Conservation (phyloP, 768 basidiomycete species). For the Auricularia heimuer region DNA sequence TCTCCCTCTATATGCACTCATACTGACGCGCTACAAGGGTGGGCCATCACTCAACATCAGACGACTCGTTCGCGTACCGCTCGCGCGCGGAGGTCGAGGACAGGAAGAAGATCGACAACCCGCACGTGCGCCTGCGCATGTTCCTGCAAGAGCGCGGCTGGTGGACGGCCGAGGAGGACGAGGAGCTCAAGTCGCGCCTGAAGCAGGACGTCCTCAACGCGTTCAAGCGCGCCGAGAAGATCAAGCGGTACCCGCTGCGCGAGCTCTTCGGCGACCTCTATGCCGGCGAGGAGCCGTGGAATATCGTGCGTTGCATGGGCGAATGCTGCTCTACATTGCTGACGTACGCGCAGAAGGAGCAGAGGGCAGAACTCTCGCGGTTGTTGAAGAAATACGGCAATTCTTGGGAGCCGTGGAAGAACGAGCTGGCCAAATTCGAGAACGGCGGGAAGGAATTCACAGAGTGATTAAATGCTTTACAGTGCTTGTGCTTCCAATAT, state of each 20-base stretch:
- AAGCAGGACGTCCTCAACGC: slow-evolving; percentile 68
- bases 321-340: no score
- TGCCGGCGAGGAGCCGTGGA: slow-evolving; percentile 76
- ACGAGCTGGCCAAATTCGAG: slow-evolving; percentile 67
- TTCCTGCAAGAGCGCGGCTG: slow-evolving; percentile 77
- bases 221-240: slow-evolving; percentile 66
- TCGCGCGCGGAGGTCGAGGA: slow-evolving; percentile 85
- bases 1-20: background rate
- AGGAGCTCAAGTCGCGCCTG: slow-evolving; percentile 52
- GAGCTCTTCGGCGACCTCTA: slow-evolving; percentile 85
- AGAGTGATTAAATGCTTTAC: background rate
- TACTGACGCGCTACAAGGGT: slow-evolving; percentile 36
- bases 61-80: slow-evolving; percentile 92
- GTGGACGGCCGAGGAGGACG: slow-evolving; percentile 75
- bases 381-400: slow-evolving; percentile 79
- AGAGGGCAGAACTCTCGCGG: slow-evolving; percentile 63
- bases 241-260: slow-evolving; percentile 59
- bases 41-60: slow-evolving; percentile 92
- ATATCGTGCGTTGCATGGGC: slow-evolving; percentile 44
- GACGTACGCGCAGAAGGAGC: slow-evolving; percentile 50
- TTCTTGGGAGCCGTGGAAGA: slow-evolving; percentile 80
- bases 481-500: no score
- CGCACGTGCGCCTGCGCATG: slow-evolving; percentile 71
- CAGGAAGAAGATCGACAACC: slow-evolving; percentile 84
- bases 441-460: slow-evolving; percentile 55